Conservation (phyloP, 1,284 basidiomycete species). For the Malassezia restricta region DNA sequence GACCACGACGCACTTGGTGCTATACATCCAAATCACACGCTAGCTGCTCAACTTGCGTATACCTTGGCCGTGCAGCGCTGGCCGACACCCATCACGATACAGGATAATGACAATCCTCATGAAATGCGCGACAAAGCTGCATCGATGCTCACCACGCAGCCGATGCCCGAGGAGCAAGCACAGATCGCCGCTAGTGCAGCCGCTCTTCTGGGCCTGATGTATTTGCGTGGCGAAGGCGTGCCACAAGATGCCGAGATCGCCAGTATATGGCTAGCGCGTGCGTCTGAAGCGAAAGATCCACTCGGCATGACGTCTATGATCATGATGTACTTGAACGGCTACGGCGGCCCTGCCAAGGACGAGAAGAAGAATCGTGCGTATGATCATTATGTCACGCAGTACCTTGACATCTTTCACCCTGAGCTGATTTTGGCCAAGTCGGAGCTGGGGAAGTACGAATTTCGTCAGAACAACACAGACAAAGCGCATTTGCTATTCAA, state of each 20-base stretch:
- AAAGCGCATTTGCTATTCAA: background rate
- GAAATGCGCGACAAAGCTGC: background rate
- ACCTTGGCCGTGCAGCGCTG: background rate
- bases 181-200: conserved; percentile 18
- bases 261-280: conserved; percentile 86
- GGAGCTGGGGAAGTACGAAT: background rate
- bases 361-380: no score
- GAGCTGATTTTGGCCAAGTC: background rate
- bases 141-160: background rate
- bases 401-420: background rate
- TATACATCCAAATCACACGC: conserved; percentile 20
- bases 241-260: conserved; percentile 64
- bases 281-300: conserved; percentile 58
- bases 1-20: conserved; percentile 32
- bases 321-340: conserved; percentile 78
- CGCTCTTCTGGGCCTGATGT: conserved; percentile 67
- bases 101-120: background rate
- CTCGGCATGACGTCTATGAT: conserved; percentile 82
- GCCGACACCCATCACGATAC: background rate
- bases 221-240: conserved; percentile 81
- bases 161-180: background rate
- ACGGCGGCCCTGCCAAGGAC: conserved; percentile 51
- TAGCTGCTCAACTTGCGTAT: background rate
- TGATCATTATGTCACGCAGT: no score
- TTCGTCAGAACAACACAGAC: background rate